Base-by-base conservation (phyloP, 1,284 basidiomycete species). In the Xerocomus tenax region DNA sequence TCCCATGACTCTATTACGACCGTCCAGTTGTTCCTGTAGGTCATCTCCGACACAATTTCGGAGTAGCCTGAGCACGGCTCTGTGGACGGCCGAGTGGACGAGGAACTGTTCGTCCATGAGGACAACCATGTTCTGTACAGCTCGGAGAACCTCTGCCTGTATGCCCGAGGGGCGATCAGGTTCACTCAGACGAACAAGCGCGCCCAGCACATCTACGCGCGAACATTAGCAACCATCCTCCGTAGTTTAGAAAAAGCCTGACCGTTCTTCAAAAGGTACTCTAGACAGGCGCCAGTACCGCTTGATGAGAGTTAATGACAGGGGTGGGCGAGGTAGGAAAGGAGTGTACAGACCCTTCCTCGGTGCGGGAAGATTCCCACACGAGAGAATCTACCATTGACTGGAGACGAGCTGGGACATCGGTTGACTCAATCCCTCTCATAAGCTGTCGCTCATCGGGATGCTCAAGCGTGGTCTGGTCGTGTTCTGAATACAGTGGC, bases 191-290 rank as follows among this genome's bases (percentile, higher is more conserved):
- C 82, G 79, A 52, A 93, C 92, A n/a, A 96, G 81, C 2, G 79
- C 79, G 2, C 83, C 83, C 18, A 95, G 73, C 1, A 94, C 77
- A 72, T 92, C 90, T 91, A 48, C 9, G 42, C 47, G 40, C 36
- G 9, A 36, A 35, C 2, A 15, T 60, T 25, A 61, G 52, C 28
- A 25, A 38, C 29, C 18, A 1, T 38, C 12, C 26, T 30, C 2
- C 2, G 28, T n/a, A 30, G 43, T 34, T 45, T 34, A 47, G 10
- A 26, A 43, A 43, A 43, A 10, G 53, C 70, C 46, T 55, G 29
- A 87, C 87, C 88, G 61, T 94, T 87, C 71, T 93, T 91, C 44
- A 98, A 71, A 26, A 96, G 75, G 67, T 91, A 91, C 68, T 97
- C 95, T 54, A 96, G 72, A 63, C 91, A 95, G 15, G 79, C 82